Evolutionary conservation across 352 stramenopile species (phyloP).

Genomic region (Phytopythium montanum): DNA sequence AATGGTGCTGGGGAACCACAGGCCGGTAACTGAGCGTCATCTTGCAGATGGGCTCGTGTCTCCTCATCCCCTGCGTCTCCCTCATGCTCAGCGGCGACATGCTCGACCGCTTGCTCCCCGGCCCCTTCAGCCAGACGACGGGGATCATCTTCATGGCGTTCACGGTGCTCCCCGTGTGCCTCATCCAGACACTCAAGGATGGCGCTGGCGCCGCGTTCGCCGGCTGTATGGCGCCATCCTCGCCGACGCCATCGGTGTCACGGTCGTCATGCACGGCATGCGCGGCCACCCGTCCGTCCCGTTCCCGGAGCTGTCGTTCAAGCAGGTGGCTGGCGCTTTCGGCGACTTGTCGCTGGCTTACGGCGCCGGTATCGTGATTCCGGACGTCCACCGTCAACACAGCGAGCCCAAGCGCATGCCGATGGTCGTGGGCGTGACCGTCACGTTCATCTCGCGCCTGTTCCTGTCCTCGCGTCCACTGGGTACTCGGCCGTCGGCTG

Average conservation of each 20-base stretch:
- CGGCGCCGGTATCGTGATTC: slow-evolving; percentile 29
- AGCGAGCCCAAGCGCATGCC: slow-evolving; percentile 29
- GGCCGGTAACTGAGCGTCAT: slow-evolving; percentile 27
- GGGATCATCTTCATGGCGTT: slow-evolving; percentile 43
- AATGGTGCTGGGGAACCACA: slow-evolving; percentile 34
- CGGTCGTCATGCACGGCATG: not conserved
- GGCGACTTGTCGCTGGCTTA: slow-evolving; percentile 28
- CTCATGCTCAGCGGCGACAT: slow-evolving; percentile 22
- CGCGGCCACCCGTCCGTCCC: slow-evolving; percentile 15
- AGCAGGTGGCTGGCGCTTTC: slow-evolving; percentile 24
- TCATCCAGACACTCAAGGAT: slow-evolving; percentile 37
- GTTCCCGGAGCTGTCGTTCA: slow-evolving; percentile 18
- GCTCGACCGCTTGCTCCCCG: slow-evolving; percentile 27
- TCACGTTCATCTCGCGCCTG: slow-evolving; percentile 26
- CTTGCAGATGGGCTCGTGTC: slow-evolving; percentile 25
- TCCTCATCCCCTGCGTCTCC: slow-evolving; percentile 27
- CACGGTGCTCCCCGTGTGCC: slow-evolving; percentile 27
- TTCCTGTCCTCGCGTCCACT: slow-evolving; percentile 21
- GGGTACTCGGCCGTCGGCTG: slow-evolving; percentile 34
- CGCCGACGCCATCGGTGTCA: slow-evolving; percentile 24
- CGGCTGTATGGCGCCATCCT: slow-evolving; percentile 35
- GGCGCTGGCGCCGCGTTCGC: slow-evolving; percentile 27
- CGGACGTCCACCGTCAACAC: slow-evolving; percentile 27
- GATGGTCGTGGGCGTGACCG: slow-evolving; percentile 20
- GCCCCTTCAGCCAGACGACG: slow-evolving; percentile 21